Base-by-base conservation (phyloP, 441 rosid genomes). In the Populus hybrid region DNA sequence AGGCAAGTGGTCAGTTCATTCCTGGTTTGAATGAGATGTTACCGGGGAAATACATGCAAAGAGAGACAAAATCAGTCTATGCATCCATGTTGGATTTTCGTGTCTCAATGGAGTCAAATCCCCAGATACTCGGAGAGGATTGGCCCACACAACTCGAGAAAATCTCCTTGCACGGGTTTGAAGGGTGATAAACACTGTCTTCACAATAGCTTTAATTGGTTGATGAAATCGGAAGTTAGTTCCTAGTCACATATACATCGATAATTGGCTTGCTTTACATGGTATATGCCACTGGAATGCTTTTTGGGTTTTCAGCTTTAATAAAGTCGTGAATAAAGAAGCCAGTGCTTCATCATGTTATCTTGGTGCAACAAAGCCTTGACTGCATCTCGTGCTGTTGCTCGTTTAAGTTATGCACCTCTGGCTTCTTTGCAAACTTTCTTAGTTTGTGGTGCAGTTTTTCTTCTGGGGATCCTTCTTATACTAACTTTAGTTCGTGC, bases 231-330 rank as follows among this genome's bases (percentile, higher is more conserved):
- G 14, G 14, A 63, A 21, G 24, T 23, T 10, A 63, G 66, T 63
- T 63, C 28, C 28, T 23, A 63, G 28, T 23, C 66, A 63, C 66
- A 40, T 63, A 24, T 63, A 21, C 66, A 63, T 9, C 5, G 28
- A 23, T 23, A 23, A 63, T 63, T 63, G 23, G 16, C 9, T 91
- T 92, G 76, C 91, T 92, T 30, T 92, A 93, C 80, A 91, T 95
- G 85, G 78, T 95, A 68, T 93, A 93, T 6, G 87, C 98, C 0
- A 68, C 91, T 53, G 97, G 97, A 76, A 95, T 92, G 99, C 93
- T 95, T 78, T 91, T 95, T 2, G 97, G 92, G 70, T 89, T 95
- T 23, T 95, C 94, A 53, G 98, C 99, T 40, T 93, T 95, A 79
- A 85, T 95, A 74, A 91, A 74, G 80, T 76, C 93, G 74, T 82